Conservation (phyloP, 106 monocot genomes). For the Dendrobium officinale region DNA sequence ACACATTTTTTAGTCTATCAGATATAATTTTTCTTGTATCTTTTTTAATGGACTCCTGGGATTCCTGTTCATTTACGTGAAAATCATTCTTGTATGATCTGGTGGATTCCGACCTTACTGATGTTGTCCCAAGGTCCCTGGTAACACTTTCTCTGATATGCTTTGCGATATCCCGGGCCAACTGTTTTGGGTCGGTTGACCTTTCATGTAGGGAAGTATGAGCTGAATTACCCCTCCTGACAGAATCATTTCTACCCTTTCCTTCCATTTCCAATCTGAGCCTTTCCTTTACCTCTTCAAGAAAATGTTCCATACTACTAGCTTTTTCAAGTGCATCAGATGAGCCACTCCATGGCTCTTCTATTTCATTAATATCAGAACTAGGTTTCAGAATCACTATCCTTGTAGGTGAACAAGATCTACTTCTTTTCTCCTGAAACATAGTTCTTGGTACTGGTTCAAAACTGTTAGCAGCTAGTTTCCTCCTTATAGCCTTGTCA, state of each 20-base stretch:
- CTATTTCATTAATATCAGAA: conserved; percentile 40
- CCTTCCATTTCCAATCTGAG: conserved; percentile 71
- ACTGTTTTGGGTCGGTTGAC: conserved; percentile 38
- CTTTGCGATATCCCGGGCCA: conserved; percentile 50
- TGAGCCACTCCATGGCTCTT: conserved; percentile 41
- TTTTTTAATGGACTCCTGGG: conserved; percentile 32
- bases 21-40: conserved; percentile 45
- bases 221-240: not conserved
- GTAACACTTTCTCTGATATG: conserved; percentile 63
- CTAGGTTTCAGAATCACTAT: conserved; percentile 79
- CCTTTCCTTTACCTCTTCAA: conserved; percentile 80
- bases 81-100: conserved; percentile 36
- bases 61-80: conserved; percentile 18
- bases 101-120: conserved; percentile 46
- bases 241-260: conserved; percentile 21
- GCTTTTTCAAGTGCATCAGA: conserved; percentile 34
- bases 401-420: conserved; percentile 35
- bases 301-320: conserved; percentile 57
- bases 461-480: not conserved
- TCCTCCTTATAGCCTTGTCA: conserved; percentile 3
- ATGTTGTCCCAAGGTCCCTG: conserved; percentile 29
- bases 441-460: not conserved
- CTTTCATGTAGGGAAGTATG: conserved; percentile 22
- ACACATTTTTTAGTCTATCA: conserved; percentile 51
- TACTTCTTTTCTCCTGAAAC: conserved; percentile 9